These are phyloP conservation scores for Neoboletus magnificus DNA, from an alignment of 768 basidiomycete genomes.

Conservation along the genomic window DNA sequence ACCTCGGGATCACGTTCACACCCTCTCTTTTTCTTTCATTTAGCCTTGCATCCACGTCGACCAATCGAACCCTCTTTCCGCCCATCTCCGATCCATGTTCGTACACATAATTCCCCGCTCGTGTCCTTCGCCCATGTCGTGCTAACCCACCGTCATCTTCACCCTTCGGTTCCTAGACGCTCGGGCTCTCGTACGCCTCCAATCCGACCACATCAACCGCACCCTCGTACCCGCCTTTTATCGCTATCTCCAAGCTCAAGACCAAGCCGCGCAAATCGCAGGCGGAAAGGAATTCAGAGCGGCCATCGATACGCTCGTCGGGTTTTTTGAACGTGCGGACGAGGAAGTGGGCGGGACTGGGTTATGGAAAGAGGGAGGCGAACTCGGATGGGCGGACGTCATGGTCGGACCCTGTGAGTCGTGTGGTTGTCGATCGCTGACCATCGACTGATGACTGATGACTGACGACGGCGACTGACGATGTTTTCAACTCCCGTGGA, in stretches of 20 bases:
- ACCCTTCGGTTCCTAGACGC: constrained; percentile 44
- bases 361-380: constrained; percentile 55
- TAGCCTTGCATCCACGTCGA: constrained; percentile 51
- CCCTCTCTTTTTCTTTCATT: neutral
- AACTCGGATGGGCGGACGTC: constrained; percentile 61
- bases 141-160: neutral
- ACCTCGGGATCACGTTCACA: neutral
- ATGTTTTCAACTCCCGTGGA: neutral
- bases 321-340: constrained; percentile 51
- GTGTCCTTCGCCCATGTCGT: neutral
- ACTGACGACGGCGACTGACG: no score
- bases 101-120: constrained; percentile 12
- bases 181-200: constrained; percentile 62
- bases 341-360: constrained; percentile 49
- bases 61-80: constrained; percentile 54
- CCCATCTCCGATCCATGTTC: constrained; percentile 56
- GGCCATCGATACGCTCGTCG: constrained; percentile 49
- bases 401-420: constrained; percentile 68
- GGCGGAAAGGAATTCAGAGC: constrained; percentile 51
- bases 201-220: constrained; percentile 66
- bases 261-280: constrained; percentile 47
- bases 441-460: neutral
- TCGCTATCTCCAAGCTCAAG: constrained; percentile 70
- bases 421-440: neutral
- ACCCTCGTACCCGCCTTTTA: constrained; percentile 69